Evolutionary conservation across 192 early-diverging fungal genomes (phyloP), one percentile per base, ranked within the genome.

Genomic region (Coemansia sp.): DNA sequence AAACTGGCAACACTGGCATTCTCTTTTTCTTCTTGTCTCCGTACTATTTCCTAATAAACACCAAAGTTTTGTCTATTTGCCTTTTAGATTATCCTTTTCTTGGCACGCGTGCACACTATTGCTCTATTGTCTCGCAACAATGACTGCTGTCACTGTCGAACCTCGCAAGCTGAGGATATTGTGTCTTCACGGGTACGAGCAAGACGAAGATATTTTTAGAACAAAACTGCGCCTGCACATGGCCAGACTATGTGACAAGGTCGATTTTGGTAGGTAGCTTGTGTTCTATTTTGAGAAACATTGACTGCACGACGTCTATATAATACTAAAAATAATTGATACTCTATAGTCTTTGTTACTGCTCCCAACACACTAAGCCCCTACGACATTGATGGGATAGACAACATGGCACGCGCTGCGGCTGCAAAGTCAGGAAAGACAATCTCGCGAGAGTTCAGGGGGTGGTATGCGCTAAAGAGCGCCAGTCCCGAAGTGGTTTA

Each of bases 161-260:
- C 45, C 22, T 15, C 38, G 47, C 40, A 71, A 49, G 42, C 74
- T 80, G 39, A 67, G 70, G 35, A 68, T 85, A 36, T 49, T 85
- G n/a, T 81, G 78, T 35, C 61, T 85, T 53, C 83, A 85, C 36
- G 83, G 83, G 2, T 81, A 85, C 43, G 71, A 70, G 24, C 78
- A 85, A 49, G 79, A 81, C 39, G 65, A 69, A 19, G n/a, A 60
- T 58, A 69, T 78, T 24, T 73, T 85, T 53, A 61, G 51, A 42
- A 65, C 66, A 51, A 81, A 75, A 67, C 65, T 82, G 14, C 65
- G 63, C 15, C 46, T 56, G 35, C 74, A 75, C 25, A 64, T 66
- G 31, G 56, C 42, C 6, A 60, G 47, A 8, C 60, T 82, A 8
- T n/a, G 42, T 9, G 67, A 70, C 6, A 63, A 19, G 10, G 81